Percentiles rank a stretch among this genome's conserved stretches.
Evolutionary conservation across 2,329 filamentous ascomycete genomes (phyloP).

Genomic region (Zasmidium citrigriseum): DNA sequence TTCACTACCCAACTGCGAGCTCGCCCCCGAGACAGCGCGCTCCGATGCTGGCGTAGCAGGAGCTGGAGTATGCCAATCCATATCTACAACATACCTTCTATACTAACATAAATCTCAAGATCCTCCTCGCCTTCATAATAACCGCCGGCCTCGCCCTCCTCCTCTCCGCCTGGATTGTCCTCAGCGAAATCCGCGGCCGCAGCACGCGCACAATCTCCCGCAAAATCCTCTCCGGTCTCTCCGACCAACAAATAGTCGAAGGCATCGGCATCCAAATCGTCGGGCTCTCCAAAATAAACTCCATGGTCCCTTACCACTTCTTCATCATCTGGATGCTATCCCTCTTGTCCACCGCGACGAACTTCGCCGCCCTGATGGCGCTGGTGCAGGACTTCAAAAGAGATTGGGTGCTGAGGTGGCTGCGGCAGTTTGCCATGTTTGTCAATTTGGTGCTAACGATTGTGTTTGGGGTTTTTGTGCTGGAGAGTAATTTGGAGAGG

Average conservation of each 20-base stretch:
- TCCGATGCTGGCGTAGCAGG: conserved; percentile 62
- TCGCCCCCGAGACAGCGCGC: conserved; percentile 45
- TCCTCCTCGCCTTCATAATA: conserved; percentile 67
- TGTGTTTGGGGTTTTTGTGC: conserved; percentile 58
- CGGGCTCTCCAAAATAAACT: conserved; percentile 60
- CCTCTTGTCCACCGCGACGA: conserved; percentile 64
- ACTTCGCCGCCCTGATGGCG: conserved; percentile 65
- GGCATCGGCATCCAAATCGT: conserved; percentile 69
- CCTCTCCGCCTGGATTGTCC: conserved; percentile 58
- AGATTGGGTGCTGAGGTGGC: conserved; percentile 67
- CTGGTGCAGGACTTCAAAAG: conserved; percentile 66
- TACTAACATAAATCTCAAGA: conserved; percentile 37
- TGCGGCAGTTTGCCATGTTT: conserved; percentile 67
- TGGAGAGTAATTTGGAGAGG: conserved; percentile 55
- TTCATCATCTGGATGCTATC: conserved; percentile 71
- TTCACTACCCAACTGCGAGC: conserved; percentile 40
- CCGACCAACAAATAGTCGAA: conserved; percentile 68
- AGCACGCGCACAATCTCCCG: conserved; percentile 57
- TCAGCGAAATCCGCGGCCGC: conserved; percentile 53
- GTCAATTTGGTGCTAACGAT: conserved; percentile 62
- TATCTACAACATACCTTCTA: conserved; percentile 2
- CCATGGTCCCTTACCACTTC: conserved; percentile 67
- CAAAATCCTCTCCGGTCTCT: conserved; percentile 66
- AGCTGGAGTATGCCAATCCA: conserved; percentile 49
- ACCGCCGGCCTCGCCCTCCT: conserved; percentile 60